Evolutionary conservation across 148 eudicot species (phyloP), one percentile per base, ranked within the genome.

Genomic region (Vaccinium macrocarpon): DNA sequence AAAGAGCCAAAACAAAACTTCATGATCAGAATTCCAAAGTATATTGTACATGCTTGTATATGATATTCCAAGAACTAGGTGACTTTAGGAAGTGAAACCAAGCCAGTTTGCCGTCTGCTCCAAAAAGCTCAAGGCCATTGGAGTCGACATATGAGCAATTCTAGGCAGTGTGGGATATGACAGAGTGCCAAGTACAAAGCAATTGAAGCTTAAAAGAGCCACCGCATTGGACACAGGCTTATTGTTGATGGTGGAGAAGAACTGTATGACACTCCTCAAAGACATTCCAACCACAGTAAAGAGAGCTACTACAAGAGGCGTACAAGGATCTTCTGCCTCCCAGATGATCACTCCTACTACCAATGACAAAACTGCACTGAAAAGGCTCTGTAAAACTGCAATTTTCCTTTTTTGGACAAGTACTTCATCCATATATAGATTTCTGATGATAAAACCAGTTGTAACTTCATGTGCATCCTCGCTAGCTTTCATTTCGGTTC

Each of bases 161-260:
- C 55, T 83, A 0, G 99, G 99, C 66, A 96, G 83, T 0, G 89
- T 82, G 3, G 98, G 99, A 82, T 86, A 92, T 3, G 99, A 64
- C 76, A 94, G 90, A 19, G 92, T 85, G 50, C 98, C 99, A 4
- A 96, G 98, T 38, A 96, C 82, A 53, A 96, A 96, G 93, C 98
- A 96, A 86, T 93, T 96, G 87, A 96, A 84, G 88, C 97, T 89
- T 83, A 96, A 84, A 81, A 96, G 99, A 25, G 93, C 91, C 50
- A 93, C 90, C 1, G 94, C 94, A 75, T 92, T 95, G 4, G 89
- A 86, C 62, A 95, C 93, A 0, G 92, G 92, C 86, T 87, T 90
- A 72, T 90, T 91, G 55, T 79, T 81, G 11, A 91, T 85, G 71
- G 93, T 88, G 0, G 90, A 86, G 86, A 92, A 91, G 84, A 94